Percentiles rank a stretch among this genome's conserved stretches.
phyloP scores from a whole-genome alignment of 179 eudicot species.

The Gypsophila paniculata region DNA sequence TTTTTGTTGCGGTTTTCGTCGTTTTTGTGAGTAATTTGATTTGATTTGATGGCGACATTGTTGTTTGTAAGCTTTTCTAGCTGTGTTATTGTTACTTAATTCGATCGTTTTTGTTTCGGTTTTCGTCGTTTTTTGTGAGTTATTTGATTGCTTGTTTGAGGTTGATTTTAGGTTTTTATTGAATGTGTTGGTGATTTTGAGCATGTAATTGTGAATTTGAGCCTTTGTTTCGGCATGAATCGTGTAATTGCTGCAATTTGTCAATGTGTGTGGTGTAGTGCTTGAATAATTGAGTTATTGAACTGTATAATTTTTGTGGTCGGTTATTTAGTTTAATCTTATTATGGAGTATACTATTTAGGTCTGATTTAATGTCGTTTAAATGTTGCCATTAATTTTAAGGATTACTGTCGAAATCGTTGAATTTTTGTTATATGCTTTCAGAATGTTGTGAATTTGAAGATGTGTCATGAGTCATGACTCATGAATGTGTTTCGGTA shows the following conservation, averaged over 20 bases:
- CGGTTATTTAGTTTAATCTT: neutral
- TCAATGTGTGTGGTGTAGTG: too few species aligned
- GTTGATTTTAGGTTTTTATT: neutral
- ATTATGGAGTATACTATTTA: neutral
- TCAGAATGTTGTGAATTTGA: neutral
- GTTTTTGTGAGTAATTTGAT: neutral
- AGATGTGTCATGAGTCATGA: neutral
- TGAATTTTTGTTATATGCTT: neutral
- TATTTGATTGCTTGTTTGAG: neutral
- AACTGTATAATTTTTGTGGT: too few species aligned
- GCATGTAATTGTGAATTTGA: neutral
- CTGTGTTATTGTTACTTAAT: neutral
- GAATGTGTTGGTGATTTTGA: neutral
- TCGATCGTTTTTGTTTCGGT: neutral
- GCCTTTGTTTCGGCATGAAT: too few species aligned
- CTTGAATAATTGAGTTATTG: too few species aligned
- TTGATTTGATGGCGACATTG: neutral
- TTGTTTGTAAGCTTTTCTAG: neutral
- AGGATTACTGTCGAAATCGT: neutral
- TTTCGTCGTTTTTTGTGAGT: neutral
- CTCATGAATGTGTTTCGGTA: too few species aligned
- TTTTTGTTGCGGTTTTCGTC: neutral
- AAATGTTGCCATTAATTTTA: neutral
- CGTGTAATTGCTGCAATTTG: too few species aligned
- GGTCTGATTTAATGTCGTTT: slow-evolving; percentile 7